Base-by-base conservation (phyloP, 2,329 filamentous ascomycete genomes). In the Penicillium sp. region DNA sequence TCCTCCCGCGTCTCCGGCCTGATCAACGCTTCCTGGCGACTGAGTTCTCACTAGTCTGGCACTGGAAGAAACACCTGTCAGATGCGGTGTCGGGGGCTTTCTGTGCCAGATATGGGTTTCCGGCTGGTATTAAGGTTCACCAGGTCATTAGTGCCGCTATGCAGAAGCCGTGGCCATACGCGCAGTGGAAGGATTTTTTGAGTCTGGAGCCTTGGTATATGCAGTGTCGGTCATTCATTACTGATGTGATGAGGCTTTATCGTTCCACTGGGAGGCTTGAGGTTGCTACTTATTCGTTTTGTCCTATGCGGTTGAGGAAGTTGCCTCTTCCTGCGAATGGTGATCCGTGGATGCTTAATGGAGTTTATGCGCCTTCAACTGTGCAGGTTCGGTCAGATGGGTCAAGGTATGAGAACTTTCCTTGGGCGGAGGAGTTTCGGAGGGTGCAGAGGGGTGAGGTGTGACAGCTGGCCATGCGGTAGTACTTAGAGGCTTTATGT, bases 321-420 rank as follows among this genome's bases (percentile, higher is more conserved):
- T 4, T 16, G 50, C 57, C 57, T 7, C 21, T 62, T 26, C 44
- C 42, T 43, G 31, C 23, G 11, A 35, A n/a, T 26, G 60, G 57
- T 35, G 60, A 55, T 21, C 60, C 60, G 3, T 62, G 60, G 60
- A 53, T 62, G 50, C 33, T 62, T 4, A 62, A 57, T 55, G 55
- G 57, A 1, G 50, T 62, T n/a, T 62, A 46, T 49, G 54, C 57
- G 11, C 57, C 59, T 11, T 57, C 59, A 25, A 57, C 57, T 7
- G 59, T 62, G 2, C 26, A 51, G 37, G 14, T 50, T 13, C 37
- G 35, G 11, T 10, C 23, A 11, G 59, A 60, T 57, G 59, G 59
- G 13, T 54, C 54, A 3, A 50, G 53, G 21, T 42, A 52, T 55
- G 57, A 54, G 35, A 62, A 62, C 55, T 62, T 54, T 19, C 56